Evolutionary conservation across 1,284 basidiomycete genomes (phyloP).

Genomic region (Sphagnurus paluster): DNA sequence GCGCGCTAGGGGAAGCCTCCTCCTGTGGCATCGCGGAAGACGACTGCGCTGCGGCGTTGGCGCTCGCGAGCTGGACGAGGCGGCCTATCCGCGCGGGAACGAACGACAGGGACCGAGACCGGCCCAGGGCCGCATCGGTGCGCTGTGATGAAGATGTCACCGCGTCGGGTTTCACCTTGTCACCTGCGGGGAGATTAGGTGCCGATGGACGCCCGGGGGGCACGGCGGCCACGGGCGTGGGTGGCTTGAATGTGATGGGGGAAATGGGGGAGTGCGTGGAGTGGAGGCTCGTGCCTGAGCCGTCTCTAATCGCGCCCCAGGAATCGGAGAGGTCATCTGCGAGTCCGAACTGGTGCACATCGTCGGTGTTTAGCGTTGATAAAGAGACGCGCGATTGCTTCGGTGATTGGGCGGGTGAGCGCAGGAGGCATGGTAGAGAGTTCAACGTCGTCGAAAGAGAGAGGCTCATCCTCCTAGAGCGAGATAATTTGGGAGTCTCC

Average conservation of each 20-base stretch:
- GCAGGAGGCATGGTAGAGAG: not conserved
- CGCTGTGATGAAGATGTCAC: slow-evolving; percentile 9
- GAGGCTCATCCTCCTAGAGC: slow-evolving; percentile 2
- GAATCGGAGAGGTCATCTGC: slow-evolving; percentile 22
- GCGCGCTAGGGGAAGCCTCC: too few relatives aligned
- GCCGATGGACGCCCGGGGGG: not conserved
- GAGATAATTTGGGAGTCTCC: not conserved
- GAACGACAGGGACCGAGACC: slow-evolving; percentile 21
- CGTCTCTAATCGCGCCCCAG: slow-evolving; percentile 16
- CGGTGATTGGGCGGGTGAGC: not conserved
- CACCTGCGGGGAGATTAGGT: slow-evolving; percentile 2
- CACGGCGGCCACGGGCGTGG: slow-evolving; percentile 16
- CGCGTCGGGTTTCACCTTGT: slow-evolving; percentile 13
- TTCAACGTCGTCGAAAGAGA: slow-evolving; percentile 1
- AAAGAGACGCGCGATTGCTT: slow-evolving; percentile 5
- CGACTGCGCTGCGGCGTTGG: slow-evolving; percentile 12
- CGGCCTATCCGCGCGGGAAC: slow-evolving; percentile 2
- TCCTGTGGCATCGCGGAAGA: too few relatives aligned
- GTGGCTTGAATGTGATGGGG: slow-evolving; percentile 27
- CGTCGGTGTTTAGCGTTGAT: slow-evolving; percentile 9
- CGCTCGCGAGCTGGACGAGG: slow-evolving; percentile 5
- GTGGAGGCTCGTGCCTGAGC: slow-evolving; percentile 10
- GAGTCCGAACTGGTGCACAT: slow-evolving; percentile 4
- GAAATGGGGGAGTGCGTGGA: slow-evolving; percentile 22
- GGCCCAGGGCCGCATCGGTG: slow-evolving; percentile 16